Base-by-base conservation (phyloP, 1,284 basidiomycete genomes). In the Malassezia caprae region DNA sequence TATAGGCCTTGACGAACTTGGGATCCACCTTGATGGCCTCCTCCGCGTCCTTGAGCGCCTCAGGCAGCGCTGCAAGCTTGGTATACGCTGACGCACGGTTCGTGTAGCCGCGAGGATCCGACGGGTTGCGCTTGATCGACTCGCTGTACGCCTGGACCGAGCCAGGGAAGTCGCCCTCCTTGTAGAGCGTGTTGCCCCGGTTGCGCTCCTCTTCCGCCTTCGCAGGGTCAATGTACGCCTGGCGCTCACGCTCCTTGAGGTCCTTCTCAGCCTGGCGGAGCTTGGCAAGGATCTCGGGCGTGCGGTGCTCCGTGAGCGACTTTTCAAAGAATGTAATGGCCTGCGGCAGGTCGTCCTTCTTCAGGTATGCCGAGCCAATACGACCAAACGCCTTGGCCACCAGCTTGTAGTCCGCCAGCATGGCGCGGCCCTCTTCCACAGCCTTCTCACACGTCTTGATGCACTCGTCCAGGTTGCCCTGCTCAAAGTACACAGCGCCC, bases 1-100 rank as follows among this genome's bases (percentile, higher is more conserved):
- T 87, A 78, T 96, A 87, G 12, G 88, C 94, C 78, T 94, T 98
- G 77, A 69, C 68, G 24, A 68, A 72, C 37, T 80, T 81, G 32
- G 87, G 83, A 77, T 98, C 93, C 44, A 88, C 82, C 76, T 85
- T 85, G 79, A 98, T 93, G 19, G 94, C 91, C 75, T 87, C 83
- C 53, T 99, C 84, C 26, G 84, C 85, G 72, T 99, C 94, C 77
- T 96, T 96, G 70, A 98, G 81, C 1, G 93, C 94, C 76, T 99
- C 94, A 10, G 91, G 88, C 19, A 96, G 77, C 2, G 94, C 94
- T 34, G 82, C 82, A 26, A 99, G 83, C 78, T 98, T 98, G 75
- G 87, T 90, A 78, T 96, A 96, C 19, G 90, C 91, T 28, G 90
- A 87, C 15, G 94, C 89, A 52, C 94, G 85, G 79, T 99, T 99